Percentiles rank a stretch among this genome's conserved stretches.
phyloP scores from a whole-genome alignment of 2,329 filamentous ascomycete species.

The Penicillium sp. region DNA sequence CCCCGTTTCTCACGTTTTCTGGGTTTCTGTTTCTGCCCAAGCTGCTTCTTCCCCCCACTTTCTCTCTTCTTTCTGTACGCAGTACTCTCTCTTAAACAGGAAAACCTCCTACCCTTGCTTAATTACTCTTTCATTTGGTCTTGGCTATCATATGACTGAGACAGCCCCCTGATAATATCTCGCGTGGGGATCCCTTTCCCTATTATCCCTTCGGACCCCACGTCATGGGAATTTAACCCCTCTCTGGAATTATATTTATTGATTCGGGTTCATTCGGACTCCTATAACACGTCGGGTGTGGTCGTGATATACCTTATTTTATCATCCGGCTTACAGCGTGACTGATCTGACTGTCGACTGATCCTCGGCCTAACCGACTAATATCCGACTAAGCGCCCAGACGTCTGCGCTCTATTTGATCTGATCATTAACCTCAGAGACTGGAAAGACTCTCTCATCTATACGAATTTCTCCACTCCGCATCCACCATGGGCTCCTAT shows the following conservation, averaged over 20 bases:
- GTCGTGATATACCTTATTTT: constrained; percentile 5
- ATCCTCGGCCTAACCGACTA: background rate
- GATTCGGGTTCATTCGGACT: constrained; percentile 4
- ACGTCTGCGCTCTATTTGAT: background rate
- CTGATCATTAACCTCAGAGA: background rate
- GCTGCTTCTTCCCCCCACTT: background rate
- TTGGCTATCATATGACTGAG: constrained; percentile 5
- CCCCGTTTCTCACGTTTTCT: too few relatives aligned
- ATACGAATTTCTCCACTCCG: background rate
- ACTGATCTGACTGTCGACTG: constrained; percentile 1
- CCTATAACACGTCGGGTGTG: background rate
- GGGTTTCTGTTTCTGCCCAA: constrained; percentile 4
- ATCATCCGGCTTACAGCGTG: constrained; percentile 5
- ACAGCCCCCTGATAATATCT: background rate
- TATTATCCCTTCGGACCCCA: constrained; percentile 4
- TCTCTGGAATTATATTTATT: background rate
- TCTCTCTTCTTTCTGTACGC: background rate
- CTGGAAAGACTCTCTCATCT: background rate
- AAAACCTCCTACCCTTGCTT: constrained; percentile 4
- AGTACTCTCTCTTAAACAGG: constrained; percentile 1
- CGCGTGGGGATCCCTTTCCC: constrained; percentile 3
- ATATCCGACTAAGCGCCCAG: background rate
- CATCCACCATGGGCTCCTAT: constrained; percentile 31
- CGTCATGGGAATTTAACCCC: constrained; percentile 21
- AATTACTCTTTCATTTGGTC: background rate